Conservation (phyloP, 345 rosid species). For the Aquilaria sinensis region DNA sequence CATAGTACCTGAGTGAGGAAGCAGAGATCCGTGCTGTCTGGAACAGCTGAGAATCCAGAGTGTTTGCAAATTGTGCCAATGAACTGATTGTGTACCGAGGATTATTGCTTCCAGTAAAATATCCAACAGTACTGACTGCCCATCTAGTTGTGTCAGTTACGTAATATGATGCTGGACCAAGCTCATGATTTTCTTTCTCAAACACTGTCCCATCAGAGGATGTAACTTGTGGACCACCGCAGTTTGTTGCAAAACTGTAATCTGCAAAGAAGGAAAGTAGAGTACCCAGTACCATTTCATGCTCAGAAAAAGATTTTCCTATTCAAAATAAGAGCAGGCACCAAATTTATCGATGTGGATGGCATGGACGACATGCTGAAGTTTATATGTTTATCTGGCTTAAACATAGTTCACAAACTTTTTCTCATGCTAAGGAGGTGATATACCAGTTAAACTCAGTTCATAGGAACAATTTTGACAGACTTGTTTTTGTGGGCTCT, state of each 20-base stretch:
- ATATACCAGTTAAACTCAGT: too few relatives aligned
- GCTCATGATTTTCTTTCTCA: conserved; percentile 41
- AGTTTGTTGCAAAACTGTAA: conserved; percentile 46
- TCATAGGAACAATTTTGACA: too few relatives aligned
- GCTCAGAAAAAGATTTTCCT: background rate
- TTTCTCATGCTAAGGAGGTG: too few relatives aligned
- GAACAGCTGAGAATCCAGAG: conserved; percentile 31
- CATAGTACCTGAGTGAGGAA: conserved; percentile 69
- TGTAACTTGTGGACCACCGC: conserved; percentile 54
- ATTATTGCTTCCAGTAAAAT: conserved; percentile 22
- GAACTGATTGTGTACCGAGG: conserved; percentile 24
- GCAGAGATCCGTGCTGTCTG: conserved; percentile 63
- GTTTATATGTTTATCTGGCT: background rate
- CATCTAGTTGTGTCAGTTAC: conserved; percentile 34
- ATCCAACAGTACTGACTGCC: conserved; percentile 46
- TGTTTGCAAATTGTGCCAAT: conserved; percentile 28
- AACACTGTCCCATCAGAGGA: conserved; percentile 27
- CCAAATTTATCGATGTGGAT: background rate
- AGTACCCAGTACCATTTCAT: too few relatives aligned
- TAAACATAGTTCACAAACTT: too few relatives aligned
- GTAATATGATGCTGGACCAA: conserved; percentile 55
- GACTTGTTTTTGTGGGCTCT: too few relatives aligned
- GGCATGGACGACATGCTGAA: background rate
- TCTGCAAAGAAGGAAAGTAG: conserved; percentile 23
- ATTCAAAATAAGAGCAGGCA: too few relatives aligned